Conservation (phyloP, 2,329 filamentous ascomycete genomes). For the Clarireedia hainanense region DNA sequence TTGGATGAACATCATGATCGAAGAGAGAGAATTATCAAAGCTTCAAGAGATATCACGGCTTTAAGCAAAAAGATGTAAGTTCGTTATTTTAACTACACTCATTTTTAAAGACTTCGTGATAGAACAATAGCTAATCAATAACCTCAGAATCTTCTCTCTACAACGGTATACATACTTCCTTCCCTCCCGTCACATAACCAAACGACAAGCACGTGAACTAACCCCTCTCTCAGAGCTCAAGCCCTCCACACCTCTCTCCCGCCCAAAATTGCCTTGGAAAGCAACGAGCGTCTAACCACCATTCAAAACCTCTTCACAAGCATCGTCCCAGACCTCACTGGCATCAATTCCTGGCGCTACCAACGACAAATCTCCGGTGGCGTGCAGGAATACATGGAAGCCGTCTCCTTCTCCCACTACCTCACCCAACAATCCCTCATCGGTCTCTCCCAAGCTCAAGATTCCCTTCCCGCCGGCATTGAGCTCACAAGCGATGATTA, state of each 20-base stretch:
- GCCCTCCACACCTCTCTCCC: constrained; percentile 56
- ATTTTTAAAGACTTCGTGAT: not conserved
- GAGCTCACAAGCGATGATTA: constrained; percentile 75
- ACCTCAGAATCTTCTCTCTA: constrained; percentile 67
- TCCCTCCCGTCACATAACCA: not conserved
- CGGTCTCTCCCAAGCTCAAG: constrained; percentile 51
- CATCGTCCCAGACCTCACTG: constrained; percentile 66
- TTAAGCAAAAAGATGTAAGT: constrained; percentile 92
- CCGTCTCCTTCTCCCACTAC: constrained; percentile 82
- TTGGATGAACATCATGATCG: constrained; percentile 93
- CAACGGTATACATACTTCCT: constrained; percentile 50
- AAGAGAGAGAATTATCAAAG: constrained; percentile 82
- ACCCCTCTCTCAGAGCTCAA: constrained; percentile 47
- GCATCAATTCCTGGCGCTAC: constrained; percentile 78
- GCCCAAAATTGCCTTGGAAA: constrained; percentile 59
- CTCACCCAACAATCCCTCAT: constrained; percentile 70
- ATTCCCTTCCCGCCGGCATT: constrained; percentile 43
- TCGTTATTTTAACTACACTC: not conserved
- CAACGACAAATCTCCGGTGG: constrained; percentile 66
- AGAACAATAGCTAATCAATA: constrained; percentile 17
- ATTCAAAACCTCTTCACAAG: constrained; percentile 62
- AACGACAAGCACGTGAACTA: not conserved
- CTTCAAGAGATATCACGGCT: constrained; percentile 84
- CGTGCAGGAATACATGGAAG: constrained; percentile 92
- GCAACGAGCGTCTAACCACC: constrained; percentile 58